phyloP scores from a whole-genome alignment of 768 basidiomycete genomes.

The Pisolithus microcarpus region DNA sequence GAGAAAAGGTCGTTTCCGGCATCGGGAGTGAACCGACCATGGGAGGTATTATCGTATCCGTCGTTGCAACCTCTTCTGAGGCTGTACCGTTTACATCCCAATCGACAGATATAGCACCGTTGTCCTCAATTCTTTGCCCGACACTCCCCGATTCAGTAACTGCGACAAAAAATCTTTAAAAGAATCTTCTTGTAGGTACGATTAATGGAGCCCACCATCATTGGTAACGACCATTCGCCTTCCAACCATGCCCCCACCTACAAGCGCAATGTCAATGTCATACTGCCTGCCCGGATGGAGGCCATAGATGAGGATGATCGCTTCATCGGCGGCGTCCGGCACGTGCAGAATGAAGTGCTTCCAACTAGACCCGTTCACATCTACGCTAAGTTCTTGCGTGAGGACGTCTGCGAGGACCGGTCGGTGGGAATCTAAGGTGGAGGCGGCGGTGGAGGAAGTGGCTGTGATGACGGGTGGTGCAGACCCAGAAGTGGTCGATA shows the following conservation, averaged over 20 bases:
- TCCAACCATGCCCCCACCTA: conserved; percentile 53
- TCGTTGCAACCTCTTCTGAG: background rate
- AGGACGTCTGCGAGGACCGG: conserved; percentile 56
- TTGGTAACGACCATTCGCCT: conserved; percentile 54
- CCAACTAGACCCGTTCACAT: conserved; percentile 76
- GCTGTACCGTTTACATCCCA: background rate
- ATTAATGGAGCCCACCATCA: conserved; percentile 37
- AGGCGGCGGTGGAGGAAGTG: conserved; percentile 21
- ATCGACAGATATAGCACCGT: background rate
- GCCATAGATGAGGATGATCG: conserved; percentile 85
- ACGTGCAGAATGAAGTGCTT: conserved; percentile 71
- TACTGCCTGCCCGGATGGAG: conserved; percentile 85
- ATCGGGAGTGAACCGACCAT: background rate
- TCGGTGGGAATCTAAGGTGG: conserved; percentile 28
- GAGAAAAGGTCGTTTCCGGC: background rate
- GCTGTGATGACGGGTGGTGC: conserved; percentile 37
- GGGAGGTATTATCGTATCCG: background rate
- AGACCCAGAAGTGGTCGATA: conserved; percentile 19
- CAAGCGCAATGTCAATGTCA: conserved; percentile 78
- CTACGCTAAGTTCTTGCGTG: conserved; percentile 68
- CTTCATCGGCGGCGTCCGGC: conserved; percentile 77
- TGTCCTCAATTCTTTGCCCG: background rate
- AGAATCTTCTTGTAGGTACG: conserved; percentile 8
- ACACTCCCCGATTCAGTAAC: background rate
- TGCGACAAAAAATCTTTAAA: background rate